Evolutionary conservation across 371 early-diverging fungal genomes (phyloP).

Genomic region (Saksenaea vasiformis): DNA sequence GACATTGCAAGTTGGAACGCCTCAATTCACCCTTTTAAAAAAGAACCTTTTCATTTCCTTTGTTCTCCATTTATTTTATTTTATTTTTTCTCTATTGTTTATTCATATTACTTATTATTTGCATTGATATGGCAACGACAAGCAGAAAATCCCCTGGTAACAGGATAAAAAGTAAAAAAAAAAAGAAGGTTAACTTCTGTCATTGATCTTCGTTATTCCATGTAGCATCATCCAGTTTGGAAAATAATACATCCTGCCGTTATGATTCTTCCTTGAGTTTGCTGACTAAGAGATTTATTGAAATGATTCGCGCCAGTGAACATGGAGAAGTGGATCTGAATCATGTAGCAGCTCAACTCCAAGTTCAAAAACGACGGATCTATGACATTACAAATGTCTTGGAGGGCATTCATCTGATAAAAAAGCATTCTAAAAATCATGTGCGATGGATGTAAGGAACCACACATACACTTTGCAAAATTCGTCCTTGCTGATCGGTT

Average conservation of each 20-base stretch:
- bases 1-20: conserved; percentile 27
- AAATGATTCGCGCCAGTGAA: conserved; percentile 48
- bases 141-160: conserved; percentile 6
- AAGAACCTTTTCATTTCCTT: background rate
- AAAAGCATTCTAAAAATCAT: conserved; percentile 68
- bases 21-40: conserved; percentile 8
- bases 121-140: background rate
- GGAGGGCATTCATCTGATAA: conserved; percentile 67
- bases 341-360: conserved; percentile 56
- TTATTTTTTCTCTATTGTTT: background rate
- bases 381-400: conserved; percentile 80
- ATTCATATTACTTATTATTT: background rate
- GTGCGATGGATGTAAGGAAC: conserved; percentile 65
- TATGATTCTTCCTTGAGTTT: conserved; percentile 50
- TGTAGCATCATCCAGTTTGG: conserved; percentile 16
- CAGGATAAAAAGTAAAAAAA: background rate
- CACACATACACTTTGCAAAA: background rate
- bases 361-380: conserved; percentile 70
- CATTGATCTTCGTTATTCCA: conserved; percentile 1
- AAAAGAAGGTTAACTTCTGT: background rate
- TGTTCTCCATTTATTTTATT: background rate
- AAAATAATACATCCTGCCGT: conserved; percentile 6
- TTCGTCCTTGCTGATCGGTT: background rate
- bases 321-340: conserved; percentile 63
- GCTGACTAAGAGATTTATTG: conserved; percentile 66